phyloP scores from a whole-genome alignment of 1,139 yeast species.

The Magnusiomyces magnusii region DNA sequence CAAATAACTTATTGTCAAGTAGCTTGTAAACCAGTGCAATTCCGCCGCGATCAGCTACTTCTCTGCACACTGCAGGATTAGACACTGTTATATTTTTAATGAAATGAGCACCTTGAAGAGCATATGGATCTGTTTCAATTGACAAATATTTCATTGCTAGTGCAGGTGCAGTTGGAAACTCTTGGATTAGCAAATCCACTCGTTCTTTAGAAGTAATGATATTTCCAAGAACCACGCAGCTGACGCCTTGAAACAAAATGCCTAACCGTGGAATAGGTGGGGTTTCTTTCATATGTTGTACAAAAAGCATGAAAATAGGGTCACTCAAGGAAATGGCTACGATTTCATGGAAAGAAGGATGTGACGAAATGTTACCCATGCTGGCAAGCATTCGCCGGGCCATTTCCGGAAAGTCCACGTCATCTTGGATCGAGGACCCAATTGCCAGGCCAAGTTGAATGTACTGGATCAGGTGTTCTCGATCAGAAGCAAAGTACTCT shows the following conservation, averaged over 20 bases:
- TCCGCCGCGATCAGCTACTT: slow-evolving; percentile 16
- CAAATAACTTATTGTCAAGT: slow-evolving; percentile 18
- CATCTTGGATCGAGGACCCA: slow-evolving; percentile 17
- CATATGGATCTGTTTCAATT: slow-evolving; percentile 18
- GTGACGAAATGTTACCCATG: slow-evolving; percentile 23
- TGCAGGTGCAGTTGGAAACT: slow-evolving; percentile 14
- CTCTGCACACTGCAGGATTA: slow-evolving; percentile 6
- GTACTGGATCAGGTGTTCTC: slow-evolving; percentile 6
- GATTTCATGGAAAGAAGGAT: slow-evolving; percentile 16
- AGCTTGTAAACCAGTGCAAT: slow-evolving; percentile 19
- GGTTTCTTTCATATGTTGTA: slow-evolving; percentile 4
- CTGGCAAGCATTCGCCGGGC: slow-evolving; percentile 15
- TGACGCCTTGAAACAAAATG: slow-evolving; percentile 17
- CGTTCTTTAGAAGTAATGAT: slow-evolving; percentile 16
- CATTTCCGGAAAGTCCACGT: slow-evolving; percentile 12
- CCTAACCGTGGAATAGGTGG: slow-evolving; percentile 5
- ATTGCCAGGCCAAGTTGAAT: slow-evolving; percentile 20
- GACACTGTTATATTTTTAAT: slow-evolving; percentile 21
- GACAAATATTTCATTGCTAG: slow-evolving; percentile 9
- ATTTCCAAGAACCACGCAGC: slow-evolving; percentile 24
- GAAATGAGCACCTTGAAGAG: slow-evolving; percentile 25
- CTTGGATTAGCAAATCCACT: slow-evolving; percentile 15
- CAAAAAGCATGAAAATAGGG: slow-evolving; percentile 10
- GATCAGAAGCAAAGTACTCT: slow-evolving; percentile 7
- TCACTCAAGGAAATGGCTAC: slow-evolving; percentile 13